These are phyloP conservation scores for Phytophthora idaei DNA, from an alignment of 352 stramenopile species.

Conservation along the genomic window DNA sequence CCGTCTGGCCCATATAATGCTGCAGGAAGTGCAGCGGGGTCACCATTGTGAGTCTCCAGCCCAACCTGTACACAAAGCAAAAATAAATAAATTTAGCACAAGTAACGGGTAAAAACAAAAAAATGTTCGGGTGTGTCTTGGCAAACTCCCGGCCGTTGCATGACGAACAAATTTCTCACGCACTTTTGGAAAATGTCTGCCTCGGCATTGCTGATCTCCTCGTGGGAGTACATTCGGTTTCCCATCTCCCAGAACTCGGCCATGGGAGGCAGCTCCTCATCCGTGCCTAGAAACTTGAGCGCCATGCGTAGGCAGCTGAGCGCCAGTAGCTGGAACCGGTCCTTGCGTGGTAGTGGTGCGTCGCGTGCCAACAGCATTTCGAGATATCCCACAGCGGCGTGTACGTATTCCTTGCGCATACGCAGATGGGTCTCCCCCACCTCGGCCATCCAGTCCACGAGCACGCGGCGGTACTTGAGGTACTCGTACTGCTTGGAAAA, in stretches of 20 bases:
- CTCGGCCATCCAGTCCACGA: constrained; percentile 88
- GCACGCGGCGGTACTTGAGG: constrained; percentile 80
- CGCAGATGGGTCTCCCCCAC: constrained; percentile 82
- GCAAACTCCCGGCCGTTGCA: constrained; percentile 24
- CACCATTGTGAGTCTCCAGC: constrained; percentile 72
- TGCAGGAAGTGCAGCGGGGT: constrained; percentile 83
- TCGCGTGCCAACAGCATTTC: constrained; percentile 66
- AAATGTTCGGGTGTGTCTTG: background rate
- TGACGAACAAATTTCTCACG: constrained; percentile 29
- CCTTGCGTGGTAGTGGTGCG: constrained; percentile 58
- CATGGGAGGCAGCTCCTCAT: constrained; percentile 82
- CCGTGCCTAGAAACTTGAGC: constrained; percentile 79
- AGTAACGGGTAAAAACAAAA: constrained; percentile 10
- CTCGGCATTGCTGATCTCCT: constrained; percentile 84
- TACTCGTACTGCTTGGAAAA: constrained; percentile 82
- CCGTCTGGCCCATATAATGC: constrained; percentile 79
- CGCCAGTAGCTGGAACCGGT: constrained; percentile 83
- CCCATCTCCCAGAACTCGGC: constrained; percentile 88
- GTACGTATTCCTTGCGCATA: constrained; percentile 81
- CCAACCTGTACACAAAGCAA: constrained; percentile 48
- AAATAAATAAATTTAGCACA: constrained; percentile 34
- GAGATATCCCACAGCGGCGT: constrained; percentile 83
- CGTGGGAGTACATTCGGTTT: constrained; percentile 84
- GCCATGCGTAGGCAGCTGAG: constrained; percentile 83
- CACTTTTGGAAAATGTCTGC: constrained; percentile 53